Base-by-base conservation (phyloP, 176 grass and related monocot genomes). In the Musa schizocarpa region DNA sequence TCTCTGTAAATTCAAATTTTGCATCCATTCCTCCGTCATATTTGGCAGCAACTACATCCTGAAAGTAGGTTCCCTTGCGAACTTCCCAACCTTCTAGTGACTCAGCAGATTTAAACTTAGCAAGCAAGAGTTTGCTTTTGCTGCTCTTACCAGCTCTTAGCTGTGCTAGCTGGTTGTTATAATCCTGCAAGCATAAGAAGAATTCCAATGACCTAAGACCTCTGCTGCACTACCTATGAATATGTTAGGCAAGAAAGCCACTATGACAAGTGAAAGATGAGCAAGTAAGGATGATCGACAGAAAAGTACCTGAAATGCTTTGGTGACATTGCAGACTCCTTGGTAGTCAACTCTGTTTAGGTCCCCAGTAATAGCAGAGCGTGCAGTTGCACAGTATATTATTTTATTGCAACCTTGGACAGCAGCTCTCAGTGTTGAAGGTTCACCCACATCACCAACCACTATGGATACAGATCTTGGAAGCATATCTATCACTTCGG, bases 61-160 rank as follows among this genome's bases (percentile, higher is more conserved):
- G 82, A 73, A 93, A 87, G 62, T 93, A 98, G 74, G 88, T 91
- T 50, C 88, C 95, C 69, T 86, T 84, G 16, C 78, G 79, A 68
- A 98, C 76, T 81, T 93, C 88, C 95, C 90, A 98, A 71, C 84
- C 84, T 23, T 98, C 80, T 59, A 98, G 63, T 59, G 83, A 77
- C 71, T 91, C 87, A 14, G 83, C 69, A 78, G 86, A 89, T 91
- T 93, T 98, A 53, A 98, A 98, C 83, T 98, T 98, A 72, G 90
- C 86, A 75, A 98, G 81, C 61, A 89, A 73, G 73, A 98, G 84
- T 72, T 98, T 98, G 83, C 95, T 98, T 83, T 98, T 98, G 94
- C 90, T 98, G 72, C 94, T 98, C 85, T 98, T 98, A 81, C 94
- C 90, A 75, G 94, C 94, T 65, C 94, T 98, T 68, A 98, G 77